Conservation (phyloP, 2,329 filamentous ascomycete genomes). For the Ploettnerulaceae sp. region DNA sequence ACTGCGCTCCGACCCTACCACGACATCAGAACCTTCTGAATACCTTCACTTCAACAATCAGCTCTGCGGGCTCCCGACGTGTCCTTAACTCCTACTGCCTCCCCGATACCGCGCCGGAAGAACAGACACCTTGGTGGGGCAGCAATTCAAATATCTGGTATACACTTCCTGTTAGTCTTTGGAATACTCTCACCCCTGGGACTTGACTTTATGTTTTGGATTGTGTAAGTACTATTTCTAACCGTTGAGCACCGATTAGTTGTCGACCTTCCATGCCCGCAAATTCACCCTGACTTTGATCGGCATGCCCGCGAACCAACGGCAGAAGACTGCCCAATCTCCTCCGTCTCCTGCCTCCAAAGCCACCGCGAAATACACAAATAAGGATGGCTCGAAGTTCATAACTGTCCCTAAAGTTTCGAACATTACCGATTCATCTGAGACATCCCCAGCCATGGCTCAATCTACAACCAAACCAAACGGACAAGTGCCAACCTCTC, state of each 20-base stretch:
- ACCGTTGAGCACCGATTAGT: slow-evolving; percentile 25
- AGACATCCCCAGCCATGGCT: slow-evolving; percentile 44
- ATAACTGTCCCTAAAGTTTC: slow-evolving; percentile 58
- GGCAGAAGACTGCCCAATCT: slow-evolving; percentile 44
- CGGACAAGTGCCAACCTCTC: slow-evolving; percentile 25
- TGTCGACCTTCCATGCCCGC: slow-evolving; percentile 21
- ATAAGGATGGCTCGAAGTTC: slow-evolving; percentile 66
- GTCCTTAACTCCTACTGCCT: not conserved
- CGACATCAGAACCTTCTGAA: not conserved
- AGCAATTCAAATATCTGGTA: slow-evolving; percentile 18
- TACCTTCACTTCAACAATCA: slow-evolving; percentile 4
- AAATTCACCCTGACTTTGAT: slow-evolving; percentile 16
- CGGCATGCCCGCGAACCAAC: slow-evolving; percentile 50
- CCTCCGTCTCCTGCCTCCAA: slow-evolving; percentile 49
- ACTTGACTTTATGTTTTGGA: slow-evolving; percentile 5
- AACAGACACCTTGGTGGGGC: slow-evolving; percentile 33
- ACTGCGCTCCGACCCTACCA: not conserved
- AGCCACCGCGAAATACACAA: slow-evolving; percentile 56
- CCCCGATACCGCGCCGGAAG: slow-evolving; percentile 13
- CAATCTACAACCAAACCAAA: slow-evolving; percentile 32
- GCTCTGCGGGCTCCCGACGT: not conserved
- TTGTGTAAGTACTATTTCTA: slow-evolving; percentile 11
- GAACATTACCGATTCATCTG: slow-evolving; percentile 45
- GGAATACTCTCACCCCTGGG: slow-evolving; percentile 5
- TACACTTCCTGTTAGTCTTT: slow-evolving; percentile 23